Evolutionary conservation across 257 asterid species (phyloP).

Genomic region (Nyctanthes arbortristis): DNA sequence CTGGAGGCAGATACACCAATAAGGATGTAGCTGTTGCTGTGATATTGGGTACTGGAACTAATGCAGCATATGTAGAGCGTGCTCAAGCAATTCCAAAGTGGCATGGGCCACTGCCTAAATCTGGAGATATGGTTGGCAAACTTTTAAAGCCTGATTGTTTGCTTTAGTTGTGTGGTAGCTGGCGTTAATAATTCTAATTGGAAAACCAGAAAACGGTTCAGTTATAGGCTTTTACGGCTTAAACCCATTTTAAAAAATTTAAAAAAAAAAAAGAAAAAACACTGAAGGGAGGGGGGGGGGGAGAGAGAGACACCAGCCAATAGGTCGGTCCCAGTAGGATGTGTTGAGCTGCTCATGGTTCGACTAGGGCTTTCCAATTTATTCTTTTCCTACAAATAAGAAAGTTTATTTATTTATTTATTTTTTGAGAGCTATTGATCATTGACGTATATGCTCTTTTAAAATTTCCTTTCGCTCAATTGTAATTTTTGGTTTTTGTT

Average conservation of each 20-base stretch:
- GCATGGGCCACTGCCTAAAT: constrained; percentile 85
- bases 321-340: neutral
- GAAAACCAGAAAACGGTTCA: neutral
- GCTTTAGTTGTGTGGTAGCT: neutral
- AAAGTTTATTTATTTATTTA: no score
- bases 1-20: constrained; percentile 78
- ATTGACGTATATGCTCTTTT: neutral
- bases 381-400: neutral
- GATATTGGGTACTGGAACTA: constrained; percentile 92
- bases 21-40: constrained; percentile 71
- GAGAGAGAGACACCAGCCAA: neutral
- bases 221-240: neutral
- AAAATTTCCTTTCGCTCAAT: neutral
- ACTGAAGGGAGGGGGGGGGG: no score
- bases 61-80: constrained; percentile 88
- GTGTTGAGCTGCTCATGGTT: neutral
- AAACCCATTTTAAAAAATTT: no score
- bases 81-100: constrained; percentile 91
- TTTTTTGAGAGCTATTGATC: neutral
- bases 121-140: constrained; percentile 82
- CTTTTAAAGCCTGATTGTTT: neutral
- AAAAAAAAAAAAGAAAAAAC: no score
- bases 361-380: neutral
- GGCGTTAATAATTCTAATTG: neutral
- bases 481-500: neutral